Evolutionary conservation across 2,329 filamentous ascomycete genomes (phyloP).

Genomic region (Cephalotrichum gorgonifer): DNA sequence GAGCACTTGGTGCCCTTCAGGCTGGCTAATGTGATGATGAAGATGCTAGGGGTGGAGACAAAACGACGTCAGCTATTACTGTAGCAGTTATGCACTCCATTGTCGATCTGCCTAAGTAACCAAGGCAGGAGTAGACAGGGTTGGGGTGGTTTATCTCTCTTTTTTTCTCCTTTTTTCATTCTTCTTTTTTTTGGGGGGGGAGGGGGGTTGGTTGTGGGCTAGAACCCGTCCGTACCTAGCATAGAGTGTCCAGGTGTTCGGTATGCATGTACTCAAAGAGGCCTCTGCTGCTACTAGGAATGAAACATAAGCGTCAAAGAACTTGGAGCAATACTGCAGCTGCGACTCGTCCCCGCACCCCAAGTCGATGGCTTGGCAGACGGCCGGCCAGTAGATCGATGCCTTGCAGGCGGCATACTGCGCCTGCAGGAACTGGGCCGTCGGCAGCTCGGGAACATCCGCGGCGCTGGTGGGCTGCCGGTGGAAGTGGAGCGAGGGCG

Average conservation of each 20-base stretch:
- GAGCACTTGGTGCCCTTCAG: background rate
- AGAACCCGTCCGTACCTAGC: background rate
- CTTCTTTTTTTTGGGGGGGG: background rate
- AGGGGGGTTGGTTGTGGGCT: background rate
- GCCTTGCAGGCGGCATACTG: slow-evolving; percentile 18
- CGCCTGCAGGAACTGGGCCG: slow-evolving; percentile 9
- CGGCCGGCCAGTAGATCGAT: slow-evolving; percentile 19
- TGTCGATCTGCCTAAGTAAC: too few relatives aligned
- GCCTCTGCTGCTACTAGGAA: background rate
- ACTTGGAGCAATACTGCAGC: background rate
- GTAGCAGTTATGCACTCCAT: too few relatives aligned
- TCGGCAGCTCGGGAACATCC: background rate
- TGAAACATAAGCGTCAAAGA: background rate
- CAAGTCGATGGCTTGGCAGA: slow-evolving; percentile 8
- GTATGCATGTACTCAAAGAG: background rate
- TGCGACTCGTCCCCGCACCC: background rate
- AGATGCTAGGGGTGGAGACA: background rate
- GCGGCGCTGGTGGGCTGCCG: background rate
- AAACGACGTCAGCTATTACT: background rate
- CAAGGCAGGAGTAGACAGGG: too few relatives aligned
- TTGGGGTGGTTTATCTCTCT: too few relatives aligned
- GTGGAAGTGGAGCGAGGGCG: slow-evolving; percentile 16
- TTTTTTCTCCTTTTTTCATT: background rate
- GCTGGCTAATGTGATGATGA: background rate
- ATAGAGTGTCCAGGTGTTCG: background rate